A percentile compares a stretch with the other conserved stretches of the same genome.
These are phyloP conservation scores for Magnusiomyces magnusii DNA, from an alignment of 1,139 yeast species.

Conservation along the genomic window DNA sequence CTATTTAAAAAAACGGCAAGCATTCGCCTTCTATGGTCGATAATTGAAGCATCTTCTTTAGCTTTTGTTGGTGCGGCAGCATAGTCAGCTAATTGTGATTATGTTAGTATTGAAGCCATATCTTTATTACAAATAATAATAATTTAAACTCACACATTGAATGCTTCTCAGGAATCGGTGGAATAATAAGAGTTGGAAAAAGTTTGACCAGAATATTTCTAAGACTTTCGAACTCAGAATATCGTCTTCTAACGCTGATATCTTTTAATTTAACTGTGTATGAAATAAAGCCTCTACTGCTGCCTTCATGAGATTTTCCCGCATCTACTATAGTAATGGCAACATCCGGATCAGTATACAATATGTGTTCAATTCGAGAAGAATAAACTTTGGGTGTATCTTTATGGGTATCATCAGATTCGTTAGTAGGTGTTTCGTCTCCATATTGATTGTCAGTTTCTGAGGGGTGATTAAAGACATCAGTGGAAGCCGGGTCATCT, in stretches of 20 bases:
- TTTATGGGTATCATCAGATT: slow-evolving; percentile 8
- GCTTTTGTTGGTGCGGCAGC: slow-evolving; percentile 51
- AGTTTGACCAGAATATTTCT: slow-evolving; percentile 60
- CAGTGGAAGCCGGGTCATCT: slow-evolving; percentile 7
- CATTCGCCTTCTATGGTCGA: slow-evolving; percentile 65
- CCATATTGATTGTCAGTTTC: slow-evolving; percentile 7
- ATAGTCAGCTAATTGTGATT: slow-evolving; percentile 32
- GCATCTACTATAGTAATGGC: slow-evolving; percentile 62
- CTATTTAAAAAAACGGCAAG: slow-evolving; percentile 71
- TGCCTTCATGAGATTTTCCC: slow-evolving; percentile 68
- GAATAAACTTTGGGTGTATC: slow-evolving; percentile 22
- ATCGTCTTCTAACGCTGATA: slow-evolving; percentile 65
- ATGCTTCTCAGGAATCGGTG: slow-evolving; percentile 95
- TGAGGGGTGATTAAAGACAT: slow-evolving; percentile 7
- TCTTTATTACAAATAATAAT: too few species aligned
- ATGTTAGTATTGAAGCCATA: background rate
- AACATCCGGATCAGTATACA: slow-evolving; percentile 33
- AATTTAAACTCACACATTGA: slow-evolving; percentile 34
- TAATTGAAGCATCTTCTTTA: slow-evolving; percentile 44
- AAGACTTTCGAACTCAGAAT: slow-evolving; percentile 85
- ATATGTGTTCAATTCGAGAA: slow-evolving; percentile 34
- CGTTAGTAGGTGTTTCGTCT: slow-evolving; percentile 14
- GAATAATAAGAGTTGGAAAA: slow-evolving; percentile 77
- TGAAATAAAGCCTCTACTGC: slow-evolving; percentile 64
- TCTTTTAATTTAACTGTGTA: slow-evolving; percentile 65